phyloP scores from a whole-genome alignment of 257 asterid species.

The Solanum chaucha region DNA sequence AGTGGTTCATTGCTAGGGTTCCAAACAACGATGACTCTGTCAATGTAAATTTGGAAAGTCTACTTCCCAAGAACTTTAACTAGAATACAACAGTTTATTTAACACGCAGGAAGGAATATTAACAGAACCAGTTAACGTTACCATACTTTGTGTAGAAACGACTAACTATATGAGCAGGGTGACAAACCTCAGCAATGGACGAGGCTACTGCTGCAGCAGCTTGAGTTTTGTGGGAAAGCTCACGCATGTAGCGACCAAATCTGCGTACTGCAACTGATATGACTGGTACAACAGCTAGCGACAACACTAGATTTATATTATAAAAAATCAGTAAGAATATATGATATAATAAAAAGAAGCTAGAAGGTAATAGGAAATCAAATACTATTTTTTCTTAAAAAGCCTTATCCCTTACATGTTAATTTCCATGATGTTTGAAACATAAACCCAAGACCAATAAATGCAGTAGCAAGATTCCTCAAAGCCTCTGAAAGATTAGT shows the following conservation, averaged over 20 bases:
- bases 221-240: conserved; percentile 80
- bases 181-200: conserved; percentile 75
- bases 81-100: background rate
- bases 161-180: background rate
- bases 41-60: background rate
- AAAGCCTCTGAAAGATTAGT: conserved; percentile 87
- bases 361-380: background rate
- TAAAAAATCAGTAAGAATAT: background rate
- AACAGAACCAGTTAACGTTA: background rate
- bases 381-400: background rate
- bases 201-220: conserved; percentile 91
- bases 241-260: conserved; percentile 70
- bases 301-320: conserved; percentile 37
- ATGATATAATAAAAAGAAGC: background rate
- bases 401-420: conserved; percentile 23
- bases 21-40: background rate
- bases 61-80: background rate
- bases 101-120: background rate
- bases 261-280: conserved; percentile 57
- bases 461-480: conserved; percentile 68
- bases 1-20: background rate
- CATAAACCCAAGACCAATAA: conserved; percentile 85
- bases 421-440: conserved; percentile 74
- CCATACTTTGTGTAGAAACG: background rate
- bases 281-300: conserved; percentile 74